phyloP scores from a whole-genome alignment of 257 asterid genomes.

The Solanum pimpinellifolium region DNA sequence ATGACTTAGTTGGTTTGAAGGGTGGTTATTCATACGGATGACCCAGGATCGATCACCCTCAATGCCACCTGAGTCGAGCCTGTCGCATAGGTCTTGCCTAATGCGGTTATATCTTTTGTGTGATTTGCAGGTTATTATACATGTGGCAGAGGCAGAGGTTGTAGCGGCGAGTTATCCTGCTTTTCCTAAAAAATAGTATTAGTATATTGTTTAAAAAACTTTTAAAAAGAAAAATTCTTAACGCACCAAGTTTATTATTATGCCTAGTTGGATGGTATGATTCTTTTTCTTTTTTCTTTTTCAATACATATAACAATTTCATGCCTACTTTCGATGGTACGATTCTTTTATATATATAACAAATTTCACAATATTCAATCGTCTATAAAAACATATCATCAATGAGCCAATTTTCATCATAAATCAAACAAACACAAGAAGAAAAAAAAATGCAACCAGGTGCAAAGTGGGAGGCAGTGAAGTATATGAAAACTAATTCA shows the following conservation, averaged over 20 bases:
- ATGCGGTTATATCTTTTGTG: fast-evolving
- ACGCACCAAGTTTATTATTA: background rate
- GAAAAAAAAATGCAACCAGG: background rate
- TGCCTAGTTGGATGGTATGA: background rate
- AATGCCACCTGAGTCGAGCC: no score
- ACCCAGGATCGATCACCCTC: fast-evolving
- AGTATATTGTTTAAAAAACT: background rate
- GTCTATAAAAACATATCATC: background rate
- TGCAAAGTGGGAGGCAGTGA: background rate
- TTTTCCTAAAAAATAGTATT: background rate
- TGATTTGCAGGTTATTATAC: no score
- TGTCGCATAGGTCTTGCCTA: no score
- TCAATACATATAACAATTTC: no score
- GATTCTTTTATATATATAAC: background rate
- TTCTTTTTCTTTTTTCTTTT: background rate
- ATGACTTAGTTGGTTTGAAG: no score
- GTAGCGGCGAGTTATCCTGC: no score
- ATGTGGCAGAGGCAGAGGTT: no score
- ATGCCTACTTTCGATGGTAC: no score
- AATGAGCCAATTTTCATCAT: background rate
- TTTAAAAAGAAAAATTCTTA: background rate
- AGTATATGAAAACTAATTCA: background rate
- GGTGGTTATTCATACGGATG: no score
- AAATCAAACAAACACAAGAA: background rate
- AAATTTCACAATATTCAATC: background rate